Evolutionary conservation across 129 eudicot species (phyloP), one percentile per base, ranked within the genome.

Genomic region (Pseudognaphalium luteoalbum): DNA sequence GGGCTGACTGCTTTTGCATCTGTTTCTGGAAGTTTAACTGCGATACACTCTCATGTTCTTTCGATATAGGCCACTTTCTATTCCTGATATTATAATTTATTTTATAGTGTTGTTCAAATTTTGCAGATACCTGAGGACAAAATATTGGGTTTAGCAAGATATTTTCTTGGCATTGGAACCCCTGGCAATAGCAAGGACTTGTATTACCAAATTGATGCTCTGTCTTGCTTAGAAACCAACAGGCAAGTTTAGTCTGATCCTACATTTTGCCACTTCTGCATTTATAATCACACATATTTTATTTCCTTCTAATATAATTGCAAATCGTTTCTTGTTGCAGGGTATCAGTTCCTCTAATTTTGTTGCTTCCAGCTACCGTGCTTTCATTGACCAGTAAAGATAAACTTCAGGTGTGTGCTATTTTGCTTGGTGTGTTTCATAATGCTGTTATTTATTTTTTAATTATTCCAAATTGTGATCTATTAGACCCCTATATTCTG

Each of bases 81-180:
- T 79, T 51, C 20, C 32, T 29, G 33, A 60, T 12, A 22, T 66
- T 35, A 66, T 69, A 70, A 66, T 37, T 50, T 64, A n/a, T 52
- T 60, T 71, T 71, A 76, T 22, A 70, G 62, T 58, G 60, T 52
- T 44, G 34, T 54, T 85, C 30, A 44, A 29, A 58, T 14, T 75
- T 62, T 87, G 78, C 89, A 88, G 96, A 87, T 89, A 77, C 91
- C 98, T 0, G 93, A 91, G 33, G 97, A 91, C 68, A 91, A 91
- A 76, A 77, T 94, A 22, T 78, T 87, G 78, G 97, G 98, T n/a
- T 78, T 94, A 87, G 99, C 97, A 58, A 94, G 86, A 64, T 94
- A 85, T 84, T 89, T 94, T 69, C 99, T 94, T 71, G 90, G 93
- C 17, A 66, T 89, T 89, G 99, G 93, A 74, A 72, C 83, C 70